Evolutionary conservation across 768 basidiomycete genomes (phyloP).

Genomic region (Rhizopogon rudus): DNA sequence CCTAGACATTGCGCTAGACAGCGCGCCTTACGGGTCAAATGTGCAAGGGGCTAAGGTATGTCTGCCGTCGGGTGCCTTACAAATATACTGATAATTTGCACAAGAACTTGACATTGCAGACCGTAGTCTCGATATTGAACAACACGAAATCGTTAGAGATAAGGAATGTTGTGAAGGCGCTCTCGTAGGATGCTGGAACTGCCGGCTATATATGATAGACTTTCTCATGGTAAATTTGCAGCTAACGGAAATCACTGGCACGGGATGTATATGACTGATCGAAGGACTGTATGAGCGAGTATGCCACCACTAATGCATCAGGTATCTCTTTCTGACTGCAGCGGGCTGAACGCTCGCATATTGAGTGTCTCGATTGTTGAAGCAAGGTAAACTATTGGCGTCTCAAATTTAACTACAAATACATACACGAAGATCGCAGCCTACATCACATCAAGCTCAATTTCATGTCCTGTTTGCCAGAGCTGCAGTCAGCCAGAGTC

Average conservation of each 20-base stretch:
- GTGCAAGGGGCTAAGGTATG: conserved; percentile 89
- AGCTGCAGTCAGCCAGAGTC: background rate
- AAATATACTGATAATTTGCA: background rate
- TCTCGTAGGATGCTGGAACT: conserved; percentile 82
- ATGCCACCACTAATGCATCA: background rate
- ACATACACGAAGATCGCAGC: background rate
- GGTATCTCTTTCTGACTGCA: too few relatives aligned
- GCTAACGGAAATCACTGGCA: conserved; percentile 95
- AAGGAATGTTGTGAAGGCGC: conserved; percentile 60
- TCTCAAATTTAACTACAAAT: background rate
- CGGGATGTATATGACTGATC: conserved; percentile 84
- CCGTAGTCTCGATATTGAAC: conserved; percentile 85
- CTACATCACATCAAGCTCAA: background rate
- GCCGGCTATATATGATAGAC: conserved; percentile 67
- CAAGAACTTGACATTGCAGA: conserved; percentile 75
- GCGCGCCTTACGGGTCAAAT: conserved; percentile 83
- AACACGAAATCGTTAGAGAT: conserved; percentile 91
- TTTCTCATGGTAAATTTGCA: conserved; percentile 24
- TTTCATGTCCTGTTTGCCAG: background rate
- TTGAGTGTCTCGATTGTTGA: too few relatives aligned
- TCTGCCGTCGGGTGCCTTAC: background rate
- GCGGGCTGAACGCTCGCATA: too few relatives aligned
- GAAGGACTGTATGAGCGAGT: conserved; percentile 42
- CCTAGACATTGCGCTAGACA: conserved; percentile 63
- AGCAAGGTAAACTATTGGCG: too few relatives aligned